These are phyloP conservation scores for Microbotryum saponariae DNA, from an alignment of 1,284 basidiomycete genomes.

Conservation along the genomic window DNA sequence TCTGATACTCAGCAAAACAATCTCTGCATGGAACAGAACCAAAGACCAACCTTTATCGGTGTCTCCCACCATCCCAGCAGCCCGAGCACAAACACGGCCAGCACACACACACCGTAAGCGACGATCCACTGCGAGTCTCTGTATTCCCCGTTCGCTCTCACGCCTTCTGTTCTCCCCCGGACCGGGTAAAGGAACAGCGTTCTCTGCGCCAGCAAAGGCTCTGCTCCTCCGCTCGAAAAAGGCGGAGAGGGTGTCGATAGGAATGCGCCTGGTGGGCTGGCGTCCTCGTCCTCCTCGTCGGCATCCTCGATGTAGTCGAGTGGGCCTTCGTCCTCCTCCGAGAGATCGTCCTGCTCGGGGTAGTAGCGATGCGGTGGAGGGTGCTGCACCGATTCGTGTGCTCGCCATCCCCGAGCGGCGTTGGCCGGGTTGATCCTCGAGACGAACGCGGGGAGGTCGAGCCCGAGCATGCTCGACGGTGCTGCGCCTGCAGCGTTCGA, in stretches of 20 bases:
- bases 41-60: neutral
- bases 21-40: neutral
- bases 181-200: slow-evolving; percentile 24
- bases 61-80: slow-evolving; percentile 8
- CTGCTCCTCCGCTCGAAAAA: neutral
- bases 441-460: neutral
- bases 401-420: slow-evolving; percentile 15
- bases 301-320: neutral
- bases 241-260: slow-evolving; percentile 3
- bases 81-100: slow-evolving; percentile 1
- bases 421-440: neutral
- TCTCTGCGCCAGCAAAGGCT: slow-evolving; percentile 3
- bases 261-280: slow-evolving; percentile 14
- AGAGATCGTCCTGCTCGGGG: no score
- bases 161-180: neutral
- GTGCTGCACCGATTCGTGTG: slow-evolving; percentile 18
- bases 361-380: neutral
- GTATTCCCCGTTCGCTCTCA: slow-evolving; percentile 1
- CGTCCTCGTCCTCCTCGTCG: slow-evolving; percentile 13
- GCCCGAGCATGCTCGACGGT: neutral
- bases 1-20: neutral
- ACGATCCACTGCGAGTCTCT: slow-evolving; percentile 23
- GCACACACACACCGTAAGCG: slow-evolving; percentile 12
- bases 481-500: neutral
- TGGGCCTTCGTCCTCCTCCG: neutral